Evolutionary conservation across 495 filamentous ascomycete species (phyloP).

Genomic region (Bombardia bombarda): DNA sequence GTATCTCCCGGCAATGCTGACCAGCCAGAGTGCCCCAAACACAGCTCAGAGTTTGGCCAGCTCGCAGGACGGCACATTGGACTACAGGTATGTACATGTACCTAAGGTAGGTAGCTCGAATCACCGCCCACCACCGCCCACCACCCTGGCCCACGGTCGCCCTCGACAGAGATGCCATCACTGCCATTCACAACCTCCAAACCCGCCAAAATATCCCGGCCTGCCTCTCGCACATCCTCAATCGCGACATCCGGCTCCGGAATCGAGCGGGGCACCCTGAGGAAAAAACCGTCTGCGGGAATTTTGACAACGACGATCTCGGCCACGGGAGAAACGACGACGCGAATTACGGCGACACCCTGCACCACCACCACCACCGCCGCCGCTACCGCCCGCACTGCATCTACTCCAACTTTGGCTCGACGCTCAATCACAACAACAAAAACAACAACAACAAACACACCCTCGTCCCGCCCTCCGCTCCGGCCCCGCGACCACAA

Average conservation of each 20-base stretch:
- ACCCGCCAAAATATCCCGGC: neutral
- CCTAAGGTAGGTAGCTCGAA: too few relatives aligned
- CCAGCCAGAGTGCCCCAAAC: neutral
- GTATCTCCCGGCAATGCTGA: neutral
- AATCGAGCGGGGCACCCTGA: constrained; percentile 1
- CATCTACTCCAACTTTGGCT: neutral
- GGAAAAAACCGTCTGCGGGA: constrained; percentile 20
- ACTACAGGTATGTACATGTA: too few relatives aligned
- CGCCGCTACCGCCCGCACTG: neutral
- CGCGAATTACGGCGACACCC: constrained; percentile 22
- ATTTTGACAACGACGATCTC: constrained; percentile 23
- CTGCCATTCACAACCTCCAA: neutral
- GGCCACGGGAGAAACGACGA: constrained; percentile 15
- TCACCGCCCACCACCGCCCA: too few relatives aligned
- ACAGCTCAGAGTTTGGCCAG: neutral
- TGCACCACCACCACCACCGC: constrained; percentile 2
- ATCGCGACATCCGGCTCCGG: constrained; percentile 1
- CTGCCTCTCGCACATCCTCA: neutral
- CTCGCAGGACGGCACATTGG: neutral
- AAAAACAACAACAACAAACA: neutral
- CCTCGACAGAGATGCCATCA: neutral
- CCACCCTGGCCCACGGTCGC: neutral
- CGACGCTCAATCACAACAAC: constrained; percentile 1
- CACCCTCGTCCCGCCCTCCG: constrained; percentile 11
- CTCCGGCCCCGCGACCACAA: constrained; percentile 33